Conservation (phyloP, 768 basidiomycete genomes). For the Phylloporus sp. region DNA sequence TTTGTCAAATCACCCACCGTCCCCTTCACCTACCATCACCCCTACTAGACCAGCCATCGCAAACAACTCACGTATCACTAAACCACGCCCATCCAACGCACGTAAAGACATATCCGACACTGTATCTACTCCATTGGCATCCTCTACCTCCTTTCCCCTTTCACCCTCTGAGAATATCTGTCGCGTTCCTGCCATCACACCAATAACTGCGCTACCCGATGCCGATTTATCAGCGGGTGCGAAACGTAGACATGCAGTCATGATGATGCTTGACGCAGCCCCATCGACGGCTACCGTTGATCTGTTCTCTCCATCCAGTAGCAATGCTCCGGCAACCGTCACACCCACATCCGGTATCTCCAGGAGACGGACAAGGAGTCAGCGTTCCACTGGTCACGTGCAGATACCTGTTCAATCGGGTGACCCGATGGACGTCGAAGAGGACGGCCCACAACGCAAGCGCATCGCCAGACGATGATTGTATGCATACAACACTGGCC, state of each 20-base stretch:
- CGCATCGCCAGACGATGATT: conserved; percentile 59
- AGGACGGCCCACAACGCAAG: conserved; percentile 72
- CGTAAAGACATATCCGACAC: conserved; percentile 29
- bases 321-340: conserved; percentile 21
- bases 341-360: conserved; percentile 29
- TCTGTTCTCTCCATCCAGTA: conserved; percentile 36
- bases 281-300: conserved; percentile 37
- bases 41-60: conserved; percentile 13
- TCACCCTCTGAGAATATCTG: conserved; percentile 28
- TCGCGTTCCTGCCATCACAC: conserved; percentile 23
- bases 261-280: conserved; percentile 69
- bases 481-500: background rate
- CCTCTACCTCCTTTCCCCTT: conserved; percentile 22
- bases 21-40: conserved; percentile 29
- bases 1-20: conserved; percentile 13
- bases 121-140: conserved; percentile 8
- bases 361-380: conserved; percentile 56
- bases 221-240: conserved; percentile 47
- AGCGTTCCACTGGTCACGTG: conserved; percentile 36
- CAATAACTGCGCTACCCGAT: conserved; percentile 32
- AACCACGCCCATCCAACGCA: conserved; percentile 24
- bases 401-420: conserved; percentile 38
- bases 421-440: conserved; percentile 73
- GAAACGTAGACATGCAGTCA: conserved; percentile 74
- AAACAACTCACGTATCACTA: conserved; percentile 24